Evolutionary conservation across 805 yeast species (phyloP), one percentile per base, ranked within the genome.

Genomic region (Sungouiozyma intestinalis): DNA sequence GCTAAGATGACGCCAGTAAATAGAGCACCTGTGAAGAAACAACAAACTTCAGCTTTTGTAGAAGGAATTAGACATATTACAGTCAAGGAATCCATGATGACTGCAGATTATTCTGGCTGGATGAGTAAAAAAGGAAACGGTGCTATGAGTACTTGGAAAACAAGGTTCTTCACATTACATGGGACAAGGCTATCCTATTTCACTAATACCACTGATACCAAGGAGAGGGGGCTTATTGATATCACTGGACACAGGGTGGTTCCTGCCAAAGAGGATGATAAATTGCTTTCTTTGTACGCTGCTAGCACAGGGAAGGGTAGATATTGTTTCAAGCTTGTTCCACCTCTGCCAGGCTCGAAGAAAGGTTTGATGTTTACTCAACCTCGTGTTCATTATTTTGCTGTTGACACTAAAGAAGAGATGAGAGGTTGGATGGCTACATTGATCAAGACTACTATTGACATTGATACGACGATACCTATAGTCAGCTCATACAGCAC

Each of bases 391-490:
- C 98, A 92, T 55, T 92, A 82, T 62, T 92, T 92, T 71, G 97
- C 97, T 0, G 96, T 90, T 36, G 97, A 92, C 39, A 73, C 85
- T 0, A 76, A 72, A 44, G 95, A 86, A 39, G 97, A 90, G 48
- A 83, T 90, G 95, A 73, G 95, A 57, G 74, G 73, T 2, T 92
- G 99, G 99, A 79, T 88, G 78, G 83, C 87, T 41, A 94, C 96
- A 0, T 68, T 92, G 46, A 85, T 88, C 77, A 86, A 88, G 46
- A 94, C 97, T 0, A 92, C 97, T 0, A 94, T 92, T 53, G 99
- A 92, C 58, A 72, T 94, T 43, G 98, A 92, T 64, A 97, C 92
- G 44, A 64, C 84, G 2, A 85, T 84, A 13, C 97, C 98, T 1
- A 92, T 86, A 2, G 81, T 88, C 8, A 82, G 95, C 46, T 83